Evolutionary conservation across 2,329 filamentous ascomycete genomes (phyloP).

Genomic region (Aspergillus pseudoterreus): DNA sequence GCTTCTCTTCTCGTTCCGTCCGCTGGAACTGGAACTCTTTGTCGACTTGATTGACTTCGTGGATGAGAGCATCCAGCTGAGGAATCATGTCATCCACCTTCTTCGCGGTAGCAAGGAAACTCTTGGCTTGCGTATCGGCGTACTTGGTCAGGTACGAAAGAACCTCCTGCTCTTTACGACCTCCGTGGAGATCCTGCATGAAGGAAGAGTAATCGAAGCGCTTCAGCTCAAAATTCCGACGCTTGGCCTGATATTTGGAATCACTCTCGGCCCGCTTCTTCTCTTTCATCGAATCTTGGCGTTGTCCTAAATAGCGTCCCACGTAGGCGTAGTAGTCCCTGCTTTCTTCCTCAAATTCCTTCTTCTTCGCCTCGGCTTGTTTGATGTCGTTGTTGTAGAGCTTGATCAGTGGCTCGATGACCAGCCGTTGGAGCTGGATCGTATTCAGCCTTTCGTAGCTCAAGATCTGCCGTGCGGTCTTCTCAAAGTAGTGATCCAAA

Average conservation of each 20-base stretch:
- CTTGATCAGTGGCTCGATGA: slow-evolving; percentile 90
- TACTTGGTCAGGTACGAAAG: slow-evolving; percentile 91
- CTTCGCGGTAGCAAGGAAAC: slow-evolving; percentile 77
- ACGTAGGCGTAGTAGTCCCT: slow-evolving; percentile 98
- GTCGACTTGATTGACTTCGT: slow-evolving; percentile 87
- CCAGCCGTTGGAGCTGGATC: slow-evolving; percentile 78
- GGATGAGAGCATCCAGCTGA: slow-evolving; percentile 81
- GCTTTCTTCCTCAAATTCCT: slow-evolving; percentile 97
- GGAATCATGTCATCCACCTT: slow-evolving; percentile 84
- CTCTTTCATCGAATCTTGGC: slow-evolving; percentile 92
- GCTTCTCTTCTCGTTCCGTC: slow-evolving; percentile 93
- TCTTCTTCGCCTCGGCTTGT: slow-evolving; percentile 92
- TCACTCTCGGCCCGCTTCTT: slow-evolving; percentile 96
- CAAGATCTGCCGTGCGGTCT: slow-evolving; percentile 87
- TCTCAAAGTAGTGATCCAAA: slow-evolving; percentile 96
- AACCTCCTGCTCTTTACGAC: slow-evolving; percentile 97
- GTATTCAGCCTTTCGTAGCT: slow-evolving; percentile 83
- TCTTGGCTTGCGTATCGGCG: slow-evolving; percentile 82
- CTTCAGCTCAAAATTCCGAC: slow-evolving; percentile 92
- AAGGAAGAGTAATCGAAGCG: slow-evolving; percentile 98
- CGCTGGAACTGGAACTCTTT: slow-evolving; percentile 96
- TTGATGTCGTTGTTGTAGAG: slow-evolving; percentile 96
- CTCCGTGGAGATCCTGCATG: slow-evolving; percentile 98
- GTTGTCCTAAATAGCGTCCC: slow-evolving; percentile 89
- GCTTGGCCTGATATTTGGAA: slow-evolving; percentile 91